Conservation (phyloP, 1,284 basidiomycete genomes). For the Gomphus sp. region DNA sequence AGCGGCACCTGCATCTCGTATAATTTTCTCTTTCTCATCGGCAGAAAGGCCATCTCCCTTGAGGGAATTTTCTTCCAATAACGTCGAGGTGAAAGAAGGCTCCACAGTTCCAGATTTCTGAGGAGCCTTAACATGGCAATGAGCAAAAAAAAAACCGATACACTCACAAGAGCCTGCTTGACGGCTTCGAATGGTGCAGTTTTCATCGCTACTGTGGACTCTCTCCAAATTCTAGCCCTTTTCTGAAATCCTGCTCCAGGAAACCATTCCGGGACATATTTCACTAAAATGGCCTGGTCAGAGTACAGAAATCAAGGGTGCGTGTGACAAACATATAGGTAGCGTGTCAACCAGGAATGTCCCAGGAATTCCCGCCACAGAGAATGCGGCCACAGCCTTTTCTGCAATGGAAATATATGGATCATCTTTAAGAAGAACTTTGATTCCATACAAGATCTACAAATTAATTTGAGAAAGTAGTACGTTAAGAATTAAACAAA, state of each 20-base stretch:
- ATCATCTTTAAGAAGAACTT: background rate
- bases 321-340: constrained; percentile 16
- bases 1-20: background rate
- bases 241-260: too few species aligned
- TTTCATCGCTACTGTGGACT: background rate
- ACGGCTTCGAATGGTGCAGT: constrained; percentile 13
- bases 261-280: constrained; percentile 24
- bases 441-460: constrained; percentile 7
- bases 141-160: background rate
- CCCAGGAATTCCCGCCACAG: constrained; percentile 14
- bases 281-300: constrained; percentile 21
- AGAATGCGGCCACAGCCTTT: constrained; percentile 18
- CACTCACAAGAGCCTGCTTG: constrained; percentile 2
- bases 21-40: background rate
- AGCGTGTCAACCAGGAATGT: too few species aligned
- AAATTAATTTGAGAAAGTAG: background rate
- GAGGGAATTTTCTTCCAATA: background rate
- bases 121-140: background rate
- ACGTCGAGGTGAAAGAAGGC: constrained; percentile 8
- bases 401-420: constrained; percentile 17
- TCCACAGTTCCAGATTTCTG: constrained; percentile 12
- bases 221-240: too few species aligned
- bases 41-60: background rate
- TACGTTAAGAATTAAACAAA: too few species aligned
- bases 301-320: background rate